Percentiles rank a stretch among this genome's conserved stretches.
phyloP scores from a whole-genome alignment of 2,329 filamentous ascomycete genomes.

The Thelonectria blattea region DNA sequence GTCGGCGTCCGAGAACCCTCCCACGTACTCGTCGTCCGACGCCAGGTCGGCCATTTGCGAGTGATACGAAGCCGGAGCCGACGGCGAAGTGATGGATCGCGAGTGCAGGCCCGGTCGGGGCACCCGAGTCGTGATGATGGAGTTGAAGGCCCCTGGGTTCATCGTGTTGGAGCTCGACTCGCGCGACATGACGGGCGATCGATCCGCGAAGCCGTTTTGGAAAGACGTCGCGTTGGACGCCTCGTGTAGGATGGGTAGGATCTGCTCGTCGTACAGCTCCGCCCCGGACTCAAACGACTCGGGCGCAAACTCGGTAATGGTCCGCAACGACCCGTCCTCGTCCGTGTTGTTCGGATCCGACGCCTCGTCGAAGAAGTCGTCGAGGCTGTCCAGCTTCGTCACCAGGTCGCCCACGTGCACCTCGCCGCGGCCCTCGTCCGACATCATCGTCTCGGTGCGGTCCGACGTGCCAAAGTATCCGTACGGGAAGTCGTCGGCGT shows the following conservation, averaged over 20 bases:
- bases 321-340: conserved; percentile 67
- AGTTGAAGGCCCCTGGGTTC: conserved; percentile 65
- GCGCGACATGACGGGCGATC: conserved; percentile 65
- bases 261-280: conserved; percentile 90
- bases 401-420: conserved; percentile 78
- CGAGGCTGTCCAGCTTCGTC: conserved; percentile 76
- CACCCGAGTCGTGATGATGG: conserved; percentile 43
- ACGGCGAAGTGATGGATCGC: conserved; percentile 85
- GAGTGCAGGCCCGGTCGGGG: conserved; percentile 74
- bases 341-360: conserved; percentile 63
- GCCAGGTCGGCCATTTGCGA: conserved; percentile 65
- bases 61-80: conserved; percentile 61
- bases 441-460: conserved; percentile 90
- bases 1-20: conserved; percentile 81
- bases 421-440: conserved; percentile 77
- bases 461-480: conserved; percentile 76
- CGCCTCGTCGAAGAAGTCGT: conserved; percentile 81
- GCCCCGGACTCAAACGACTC: conserved; percentile 76
- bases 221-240: conserved; percentile 82
- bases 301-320: conserved; percentile 68
- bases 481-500: conserved; percentile 84
- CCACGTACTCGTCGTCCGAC: conserved; percentile 78
- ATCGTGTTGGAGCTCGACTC: conserved; percentile 66
- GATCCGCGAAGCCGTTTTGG: conserved; percentile 86
- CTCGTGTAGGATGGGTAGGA: conserved; percentile 86